A percentile compares a stretch with the other conserved stretches of the same genome.
Evolutionary conservation across 1,139 yeast species (phyloP).

Genomic region (Taphrina communis): DNA sequence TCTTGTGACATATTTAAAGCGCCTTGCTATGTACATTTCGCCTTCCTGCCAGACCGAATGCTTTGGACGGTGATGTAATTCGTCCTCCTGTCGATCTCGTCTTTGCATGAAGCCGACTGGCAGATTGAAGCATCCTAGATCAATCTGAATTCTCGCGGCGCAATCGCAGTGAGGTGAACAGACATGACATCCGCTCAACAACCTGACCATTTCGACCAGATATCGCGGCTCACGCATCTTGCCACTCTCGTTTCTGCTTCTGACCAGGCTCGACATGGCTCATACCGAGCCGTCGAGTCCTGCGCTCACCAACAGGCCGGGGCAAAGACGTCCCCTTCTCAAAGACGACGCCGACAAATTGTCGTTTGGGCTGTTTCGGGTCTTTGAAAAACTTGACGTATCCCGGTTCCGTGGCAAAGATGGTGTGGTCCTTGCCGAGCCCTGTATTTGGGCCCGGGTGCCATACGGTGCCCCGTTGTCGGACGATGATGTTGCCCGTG

Average conservation of each 20-base stretch:
- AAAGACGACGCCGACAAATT: slow-evolving; percentile 86
- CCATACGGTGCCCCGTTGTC: slow-evolving; percentile 96
- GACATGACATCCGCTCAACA: no score
- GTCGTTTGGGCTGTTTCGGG: slow-evolving; percentile 96
- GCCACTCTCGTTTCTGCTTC: slow-evolving; percentile 35
- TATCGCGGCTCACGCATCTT: background rate
- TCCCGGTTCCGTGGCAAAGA: slow-evolving; percentile 91
- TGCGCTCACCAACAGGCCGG: slow-evolving; percentile 85
- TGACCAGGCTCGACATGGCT: slow-evolving; percentile 28
- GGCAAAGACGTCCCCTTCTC: slow-evolving; percentile 70
- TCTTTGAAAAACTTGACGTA: slow-evolving; percentile 87
- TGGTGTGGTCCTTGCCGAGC: slow-evolving; percentile 92
- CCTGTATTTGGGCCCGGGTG: slow-evolving; percentile 93
- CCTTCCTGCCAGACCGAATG: no score
- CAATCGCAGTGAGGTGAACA: no score
- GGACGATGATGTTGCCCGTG: slow-evolving; percentile 82
- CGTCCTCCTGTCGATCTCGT: no score
- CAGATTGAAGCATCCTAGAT: no score
- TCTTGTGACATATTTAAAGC: no score
- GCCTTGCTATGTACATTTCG: no score
- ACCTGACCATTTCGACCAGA: no score
- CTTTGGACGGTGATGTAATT: no score
- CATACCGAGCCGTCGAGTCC: slow-evolving; percentile 78
- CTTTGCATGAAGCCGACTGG: no score
- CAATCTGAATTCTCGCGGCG: no score